These are phyloP conservation scores for Populus tomentosa DNA, from an alignment of 441 rosid species.

Conservation along the genomic window DNA sequence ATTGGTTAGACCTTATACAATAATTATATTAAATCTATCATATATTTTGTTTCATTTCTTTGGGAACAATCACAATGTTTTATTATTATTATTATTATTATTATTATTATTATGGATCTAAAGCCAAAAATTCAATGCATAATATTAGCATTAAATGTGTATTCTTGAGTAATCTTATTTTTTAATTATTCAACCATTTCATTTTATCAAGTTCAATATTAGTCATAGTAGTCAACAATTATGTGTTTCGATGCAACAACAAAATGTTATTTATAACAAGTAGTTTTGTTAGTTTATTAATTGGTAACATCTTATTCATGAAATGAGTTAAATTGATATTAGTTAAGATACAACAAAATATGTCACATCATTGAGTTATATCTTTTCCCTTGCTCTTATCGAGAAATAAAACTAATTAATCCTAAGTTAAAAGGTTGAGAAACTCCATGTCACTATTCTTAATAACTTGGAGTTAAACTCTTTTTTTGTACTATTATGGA, in stretches of 20 bases:
- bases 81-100: too few species aligned
- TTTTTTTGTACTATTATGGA: neutral
- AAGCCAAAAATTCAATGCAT: too few species aligned
- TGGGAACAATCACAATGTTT: too few species aligned
- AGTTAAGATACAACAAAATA: too few species aligned
- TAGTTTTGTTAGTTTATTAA: neutral
- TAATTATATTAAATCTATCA: too few species aligned
- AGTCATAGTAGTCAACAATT: neutral
- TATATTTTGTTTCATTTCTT: too few species aligned
- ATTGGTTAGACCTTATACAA: too few species aligned
- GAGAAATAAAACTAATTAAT: slow-evolving; percentile 7
- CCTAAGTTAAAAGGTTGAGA: neutral
- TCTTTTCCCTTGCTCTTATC: neutral
- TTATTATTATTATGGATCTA: too few species aligned
- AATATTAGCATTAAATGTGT: too few species aligned
- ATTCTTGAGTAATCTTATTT: too few species aligned
- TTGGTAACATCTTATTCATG: slow-evolving; percentile 1
- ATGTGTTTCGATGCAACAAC: neutral
- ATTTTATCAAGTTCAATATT: too few species aligned
- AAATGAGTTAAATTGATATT: slow-evolving; percentile 1
- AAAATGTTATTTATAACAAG: neutral
- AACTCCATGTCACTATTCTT: neutral
- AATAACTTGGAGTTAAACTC: neutral
- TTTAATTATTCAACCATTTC: too few species aligned
- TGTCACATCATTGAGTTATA: neutral